Base-by-base conservation (phyloP, 495 filamentous ascomycete species). In the Aspergillus mulundensis region DNA sequence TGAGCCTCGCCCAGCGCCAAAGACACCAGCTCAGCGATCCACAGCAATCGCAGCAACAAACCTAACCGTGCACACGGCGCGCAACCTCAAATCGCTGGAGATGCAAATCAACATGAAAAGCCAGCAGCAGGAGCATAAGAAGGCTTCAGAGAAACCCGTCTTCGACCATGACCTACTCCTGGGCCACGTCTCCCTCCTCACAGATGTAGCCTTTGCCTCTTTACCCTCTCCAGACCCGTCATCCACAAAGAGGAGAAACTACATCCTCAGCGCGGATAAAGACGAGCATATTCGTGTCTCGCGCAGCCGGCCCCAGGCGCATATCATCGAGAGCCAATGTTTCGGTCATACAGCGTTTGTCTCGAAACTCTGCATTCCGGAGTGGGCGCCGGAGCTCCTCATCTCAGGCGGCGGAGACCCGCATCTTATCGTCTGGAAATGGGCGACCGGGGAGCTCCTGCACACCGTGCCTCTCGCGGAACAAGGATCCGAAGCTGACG, bases 201-300 rank as follows among this genome's bases (percentile, higher is more conserved):
- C 90, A 0, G 86, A 91, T 62, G 59, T 97, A 32, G 61, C 70
- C 3, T 76, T 82, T 23, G 82, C 79, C 5, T 66, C 70, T 19
- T 51, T 72, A 36, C 58, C 62, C 38, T 54, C 44, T 5, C n/a
- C 52, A 23, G 61, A 59, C 12, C 47, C 63, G 23, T 69, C 51
- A 49, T 73, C 21, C 10, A 60, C 61, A n/a, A 46, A 52, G 19
- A 66, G 66, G 4, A 73, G 83, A 49, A 75, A 68, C 40, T 96
- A 93, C 66, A 87, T 97, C 58, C 66, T 98, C 59, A 95, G 91
- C 7, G 87, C 86, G 18, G 94, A 98, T 73, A 84, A 94, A 52
- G 94, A 98, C 75, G 94, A 98, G 76, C 95, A 97, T 67, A 96
- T 98, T 62, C 90, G 94, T 50, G 78, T 98, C 8, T 94, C 93